Conservation (phyloP, 2,329 filamentous ascomycete species). For the Ceratocystis ficicola region DNA sequence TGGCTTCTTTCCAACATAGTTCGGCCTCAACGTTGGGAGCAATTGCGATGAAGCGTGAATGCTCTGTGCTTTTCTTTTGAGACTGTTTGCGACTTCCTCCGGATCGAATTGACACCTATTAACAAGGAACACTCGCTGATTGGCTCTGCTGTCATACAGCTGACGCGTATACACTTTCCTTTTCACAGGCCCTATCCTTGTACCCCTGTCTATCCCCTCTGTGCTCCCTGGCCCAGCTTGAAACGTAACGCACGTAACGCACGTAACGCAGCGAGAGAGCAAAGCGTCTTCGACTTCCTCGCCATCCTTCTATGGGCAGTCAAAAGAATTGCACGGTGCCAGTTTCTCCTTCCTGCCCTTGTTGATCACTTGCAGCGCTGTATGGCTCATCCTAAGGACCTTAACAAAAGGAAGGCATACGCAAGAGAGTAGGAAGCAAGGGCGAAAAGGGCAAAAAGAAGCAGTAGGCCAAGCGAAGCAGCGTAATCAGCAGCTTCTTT, state of each 20-base stretch:
- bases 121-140: constrained; percentile 21
- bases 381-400: not conserved
- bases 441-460: not conserved
- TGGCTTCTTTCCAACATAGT: not conserved
- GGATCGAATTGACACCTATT: constrained; percentile 6
- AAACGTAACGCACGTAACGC: constrained; percentile 18
- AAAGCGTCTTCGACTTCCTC: not conserved
- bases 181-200: constrained; percentile 11
- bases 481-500: constrained; percentile 15
- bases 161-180: constrained; percentile 27
- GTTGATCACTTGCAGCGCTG: not conserved
- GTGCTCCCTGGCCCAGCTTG: constrained; percentile 13
- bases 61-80: not conserved
- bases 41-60: not conserved
- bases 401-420: not conserved
- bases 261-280: not conserved
- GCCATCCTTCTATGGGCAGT: not conserved
- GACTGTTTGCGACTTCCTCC: not conserved
- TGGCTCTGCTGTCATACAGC: constrained; percentile 26
- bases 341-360: not conserved
- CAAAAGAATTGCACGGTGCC: not conserved
- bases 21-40: not conserved
- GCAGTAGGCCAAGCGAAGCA: constrained; percentile 9
- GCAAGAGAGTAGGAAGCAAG: not conserved
- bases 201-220: not conserved